A percentile compares a stretch with the other conserved stretches of the same genome.
These are phyloP conservation scores for Fagopyrum tataricum DNA, from an alignment of 148 eudicot genomes.

Conservation along the genomic window DNA sequence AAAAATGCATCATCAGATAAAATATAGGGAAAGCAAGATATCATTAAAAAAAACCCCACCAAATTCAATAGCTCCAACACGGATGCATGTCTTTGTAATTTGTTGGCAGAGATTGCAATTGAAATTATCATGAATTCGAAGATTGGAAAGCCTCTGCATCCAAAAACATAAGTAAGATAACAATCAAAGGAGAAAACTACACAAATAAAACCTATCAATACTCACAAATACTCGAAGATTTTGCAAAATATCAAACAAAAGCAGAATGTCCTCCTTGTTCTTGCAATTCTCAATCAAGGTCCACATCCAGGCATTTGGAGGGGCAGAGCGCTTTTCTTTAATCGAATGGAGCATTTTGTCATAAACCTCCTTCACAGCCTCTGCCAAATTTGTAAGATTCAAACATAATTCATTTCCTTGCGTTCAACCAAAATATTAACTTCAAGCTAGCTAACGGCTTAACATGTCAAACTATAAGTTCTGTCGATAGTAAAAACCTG, in stretches of 20 bases:
- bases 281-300: constrained; percentile 59
- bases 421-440: neutral
- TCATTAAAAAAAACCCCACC: constrained; percentile 32
- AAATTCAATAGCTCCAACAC: constrained; percentile 68
- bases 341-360: constrained; percentile 61
- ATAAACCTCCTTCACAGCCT: constrained; percentile 59
- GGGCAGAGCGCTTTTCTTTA: constrained; percentile 55
- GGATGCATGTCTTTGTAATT: constrained; percentile 70
- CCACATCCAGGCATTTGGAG: constrained; percentile 95
- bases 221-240: constrained; percentile 78
- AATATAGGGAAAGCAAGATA: neutral
- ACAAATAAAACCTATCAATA: constrained; percentile 11
- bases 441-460: neutral
- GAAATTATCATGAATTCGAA: constrained; percentile 71
- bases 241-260: constrained; percentile 59
- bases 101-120: constrained; percentile 70
- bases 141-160: constrained; percentile 83
- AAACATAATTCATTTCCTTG: neutral
- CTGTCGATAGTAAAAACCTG: neutral
- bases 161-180: constrained; percentile 14
- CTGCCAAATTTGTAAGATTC: constrained; percentile 34
- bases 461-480: neutral
- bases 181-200: neutral
- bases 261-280: constrained; percentile 51
- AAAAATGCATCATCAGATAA: neutral